Evolutionary conservation across 2,329 filamentous ascomycete species (phyloP).

Genomic region (Verticillium nonalfalfae): DNA sequence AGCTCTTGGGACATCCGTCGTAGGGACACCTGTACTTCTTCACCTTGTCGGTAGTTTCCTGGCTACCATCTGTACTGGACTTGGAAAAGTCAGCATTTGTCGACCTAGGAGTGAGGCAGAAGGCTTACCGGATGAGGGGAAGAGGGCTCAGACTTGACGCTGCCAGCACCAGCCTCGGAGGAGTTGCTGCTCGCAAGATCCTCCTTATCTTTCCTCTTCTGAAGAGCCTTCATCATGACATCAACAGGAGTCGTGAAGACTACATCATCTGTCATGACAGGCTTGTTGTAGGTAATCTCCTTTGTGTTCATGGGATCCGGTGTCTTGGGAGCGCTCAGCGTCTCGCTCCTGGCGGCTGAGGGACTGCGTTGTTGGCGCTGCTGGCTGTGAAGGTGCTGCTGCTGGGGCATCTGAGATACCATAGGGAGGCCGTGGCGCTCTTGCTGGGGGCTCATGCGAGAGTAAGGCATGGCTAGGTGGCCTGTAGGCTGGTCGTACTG

Average conservation of each 20-base stretch:
- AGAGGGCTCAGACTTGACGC: constrained; percentile 7
- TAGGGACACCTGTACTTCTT: constrained; percentile 71
- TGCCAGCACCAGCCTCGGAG: constrained; percentile 10
- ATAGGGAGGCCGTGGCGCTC: background rate
- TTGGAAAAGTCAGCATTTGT: background rate
- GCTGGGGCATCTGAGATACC: background rate
- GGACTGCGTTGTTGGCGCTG: constrained; percentile 7
- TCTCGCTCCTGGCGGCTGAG: constrained; percentile 7
- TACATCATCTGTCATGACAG: constrained; percentile 41
- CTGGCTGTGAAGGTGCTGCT: background rate
- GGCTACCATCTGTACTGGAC: background rate
- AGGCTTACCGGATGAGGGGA: constrained; percentile 2
- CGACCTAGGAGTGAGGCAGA: too few species aligned
- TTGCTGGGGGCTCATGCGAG: constrained; percentile 5
- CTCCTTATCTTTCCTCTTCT: constrained; percentile 51
- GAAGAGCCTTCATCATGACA: constrained; percentile 82
- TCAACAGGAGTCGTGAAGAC: constrained; percentile 80
- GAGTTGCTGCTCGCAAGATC: constrained; percentile 15
- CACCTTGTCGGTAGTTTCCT: background rate
- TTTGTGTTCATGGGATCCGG: constrained; percentile 23
- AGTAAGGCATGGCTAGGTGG: constrained; percentile 8
- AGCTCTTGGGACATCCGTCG: constrained; percentile 71
- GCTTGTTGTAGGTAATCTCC: constrained; percentile 37
- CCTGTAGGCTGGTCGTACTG: constrained; percentile 27
- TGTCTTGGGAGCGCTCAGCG: constrained; percentile 6